phyloP scores from a whole-genome alignment of 1,284 basidiomycete species.

The Cutaneotrichosporon sp. region DNA sequence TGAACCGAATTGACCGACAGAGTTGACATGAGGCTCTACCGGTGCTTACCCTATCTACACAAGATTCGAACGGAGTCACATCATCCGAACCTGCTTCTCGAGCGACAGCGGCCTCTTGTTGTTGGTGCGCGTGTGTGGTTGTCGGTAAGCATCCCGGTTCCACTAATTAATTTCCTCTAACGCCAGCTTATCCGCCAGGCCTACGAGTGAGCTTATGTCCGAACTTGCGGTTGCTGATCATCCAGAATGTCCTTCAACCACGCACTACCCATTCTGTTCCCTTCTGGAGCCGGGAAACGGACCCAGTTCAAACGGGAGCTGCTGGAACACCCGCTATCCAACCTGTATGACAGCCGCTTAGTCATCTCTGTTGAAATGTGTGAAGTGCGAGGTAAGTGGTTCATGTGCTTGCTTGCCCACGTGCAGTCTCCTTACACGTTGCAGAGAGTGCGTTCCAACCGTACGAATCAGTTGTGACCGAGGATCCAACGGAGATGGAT shows the following conservation, averaged over 20 bases:
- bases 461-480: constrained; percentile 9
- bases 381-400: constrained; percentile 10
- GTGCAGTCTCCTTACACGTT: too few species aligned
- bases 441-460: constrained; percentile 11
- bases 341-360: constrained; percentile 24
- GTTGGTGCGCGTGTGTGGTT: constrained; percentile 31
- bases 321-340: constrained; percentile 27
- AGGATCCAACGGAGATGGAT: constrained; percentile 16
- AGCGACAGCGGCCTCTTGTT: constrained; percentile 15
- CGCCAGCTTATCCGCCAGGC: constrained; percentile 7
- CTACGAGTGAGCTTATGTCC: constrained; percentile 11
- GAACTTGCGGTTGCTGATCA: neutral
- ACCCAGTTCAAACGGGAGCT: constrained; percentile 20
- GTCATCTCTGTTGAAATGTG: constrained; percentile 28
- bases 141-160: constrained; percentile 1
- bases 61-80: constrained; percentile 18
- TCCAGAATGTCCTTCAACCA: constrained; percentile 31
- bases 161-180: constrained; percentile 1
- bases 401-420: too few species aligned
- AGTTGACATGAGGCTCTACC: constrained; percentile 32
- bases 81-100: constrained; percentile 10
- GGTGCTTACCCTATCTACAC: constrained; percentile 27
- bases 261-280: constrained; percentile 23
- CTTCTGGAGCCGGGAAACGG: constrained; percentile 10
- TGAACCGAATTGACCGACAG: neutral